Evolutionary conservation across 805 yeast genomes (phyloP), one percentile per base, ranked within the genome.

Genomic region (Myxozyma sirexii): DNA sequence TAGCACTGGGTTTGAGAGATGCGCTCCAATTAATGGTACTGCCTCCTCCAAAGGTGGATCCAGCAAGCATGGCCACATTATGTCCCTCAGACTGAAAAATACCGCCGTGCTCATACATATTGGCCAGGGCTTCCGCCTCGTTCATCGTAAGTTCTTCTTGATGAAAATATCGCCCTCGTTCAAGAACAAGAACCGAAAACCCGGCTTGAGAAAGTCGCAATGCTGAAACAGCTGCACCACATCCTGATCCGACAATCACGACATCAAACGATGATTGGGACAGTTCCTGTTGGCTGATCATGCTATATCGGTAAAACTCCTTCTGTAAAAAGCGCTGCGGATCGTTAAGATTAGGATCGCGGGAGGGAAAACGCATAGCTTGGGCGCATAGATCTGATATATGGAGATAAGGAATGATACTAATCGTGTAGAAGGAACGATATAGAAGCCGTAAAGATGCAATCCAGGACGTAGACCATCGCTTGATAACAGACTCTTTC

Each of bases 11-110:
- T 41, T 74, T 75, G 56, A 82, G 66, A 58, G 80, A 74, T 17
- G 85, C 84, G 12, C 81, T 77, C 86, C 86, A 82, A 71, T 82
- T 82, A 44, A 82, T 79, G 13, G 85, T 80, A 5, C 82, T 74
- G 5, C 85, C 85, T 13, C 85, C 86, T 5, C 86, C 86, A 56
- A 82, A 79, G 0, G 82, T 80, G 1, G 83, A 64, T 5, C 85
- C 86, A 0, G 85, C 83, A 46, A 81, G 67, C 2, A 80, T 61
- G 10, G 73, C 57, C 13, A 76, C 50, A 46, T 75, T 75, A 46
- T 73, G 75, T 61, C 76, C 77, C 7, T 63, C 62, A 5, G 79
- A 64, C n/a, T 74, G 52, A 2, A 81, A 4, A 1, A 68, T 51
- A 1, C 83, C 84, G 1, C 70, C 68, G 7, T 62, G 57, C 66